Conservation (phyloP, 169 alveolate species). For the Blepharisma undulans region DNA sequence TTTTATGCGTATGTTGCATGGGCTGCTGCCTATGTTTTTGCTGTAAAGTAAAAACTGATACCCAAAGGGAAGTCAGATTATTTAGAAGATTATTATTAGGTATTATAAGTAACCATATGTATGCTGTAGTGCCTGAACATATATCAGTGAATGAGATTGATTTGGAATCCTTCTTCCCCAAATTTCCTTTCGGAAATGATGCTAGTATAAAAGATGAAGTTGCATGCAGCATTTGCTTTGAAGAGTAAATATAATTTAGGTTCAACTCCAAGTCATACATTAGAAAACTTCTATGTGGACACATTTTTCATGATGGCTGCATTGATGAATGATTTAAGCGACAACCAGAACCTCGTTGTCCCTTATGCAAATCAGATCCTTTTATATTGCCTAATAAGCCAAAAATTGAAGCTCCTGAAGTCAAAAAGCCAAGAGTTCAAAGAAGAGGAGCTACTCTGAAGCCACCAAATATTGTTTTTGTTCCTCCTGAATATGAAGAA, state of each 20-base stretch:
- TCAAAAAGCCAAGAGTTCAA: not conserved
- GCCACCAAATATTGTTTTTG: not conserved
- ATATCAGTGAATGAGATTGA: not conserved
- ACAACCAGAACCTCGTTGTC: not conserved
- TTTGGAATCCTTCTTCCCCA: not conserved
- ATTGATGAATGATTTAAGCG: constrained; percentile 11
- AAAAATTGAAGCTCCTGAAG: not conserved
- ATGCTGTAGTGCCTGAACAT: not conserved
- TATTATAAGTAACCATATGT: not conserved
- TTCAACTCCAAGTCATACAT: not conserved
- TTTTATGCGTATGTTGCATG: not conserved
- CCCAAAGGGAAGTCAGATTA: not conserved
- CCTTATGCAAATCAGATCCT: constrained; percentile 16
- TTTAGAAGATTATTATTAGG: not conserved
- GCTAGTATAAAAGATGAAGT: not conserved
- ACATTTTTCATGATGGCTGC: constrained; percentile 1
- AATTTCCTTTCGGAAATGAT: not conserved
- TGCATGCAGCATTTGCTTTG: constrained; percentile 5
- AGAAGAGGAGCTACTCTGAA: not conserved
- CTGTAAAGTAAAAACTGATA: not conserved
- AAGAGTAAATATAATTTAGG: constrained; percentile 17
- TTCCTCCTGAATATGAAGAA: not conserved
- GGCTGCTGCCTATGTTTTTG: not conserved
- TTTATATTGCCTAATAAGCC: not conserved
- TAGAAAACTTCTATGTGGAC: not conserved